These are phyloP conservation scores for Brassica rapa DNA, from an alignment of 345 rosid species.

Conservation along the genomic window DNA sequence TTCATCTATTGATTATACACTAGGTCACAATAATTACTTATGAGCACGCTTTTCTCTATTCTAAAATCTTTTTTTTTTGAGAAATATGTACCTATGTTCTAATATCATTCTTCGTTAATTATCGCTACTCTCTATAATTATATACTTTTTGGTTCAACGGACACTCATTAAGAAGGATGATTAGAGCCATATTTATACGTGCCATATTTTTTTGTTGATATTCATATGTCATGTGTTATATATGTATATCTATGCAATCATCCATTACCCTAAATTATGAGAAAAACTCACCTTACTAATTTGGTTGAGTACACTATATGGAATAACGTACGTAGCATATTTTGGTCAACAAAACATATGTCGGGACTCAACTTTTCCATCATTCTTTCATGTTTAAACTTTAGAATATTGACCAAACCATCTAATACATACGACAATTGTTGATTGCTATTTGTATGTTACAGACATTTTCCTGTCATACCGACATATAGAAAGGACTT, in stretches of 20 bases:
- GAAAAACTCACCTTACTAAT: neutral
- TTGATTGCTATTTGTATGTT: constrained; percentile 2
- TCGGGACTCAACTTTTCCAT: neutral
- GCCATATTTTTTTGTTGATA: neutral
- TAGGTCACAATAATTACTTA: constrained; percentile 18
- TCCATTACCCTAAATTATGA: neutral
- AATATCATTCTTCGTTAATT: constrained; percentile 11
- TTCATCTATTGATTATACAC: neutral
- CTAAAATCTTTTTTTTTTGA: neutral
- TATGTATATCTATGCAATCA: neutral
- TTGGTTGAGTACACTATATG: neutral
- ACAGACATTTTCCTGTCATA: neutral
- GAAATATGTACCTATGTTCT: no score
- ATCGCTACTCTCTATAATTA: constrained; percentile 7
- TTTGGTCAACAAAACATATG: constrained; percentile 5
- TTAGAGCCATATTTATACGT: neutral
- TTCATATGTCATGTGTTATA: neutral
- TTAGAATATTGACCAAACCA: neutral
- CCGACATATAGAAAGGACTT: neutral
- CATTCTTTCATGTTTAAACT: neutral
- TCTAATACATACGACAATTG: neutral
- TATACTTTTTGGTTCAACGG: constrained; percentile 18
- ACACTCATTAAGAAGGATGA: constrained; percentile 3
- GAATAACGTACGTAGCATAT: neutral
- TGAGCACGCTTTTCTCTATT: constrained; percentile 33